phyloP scores from a whole-genome alignment of 768 basidiomycete genomes.

The Leucosporidium scottii region DNA sequence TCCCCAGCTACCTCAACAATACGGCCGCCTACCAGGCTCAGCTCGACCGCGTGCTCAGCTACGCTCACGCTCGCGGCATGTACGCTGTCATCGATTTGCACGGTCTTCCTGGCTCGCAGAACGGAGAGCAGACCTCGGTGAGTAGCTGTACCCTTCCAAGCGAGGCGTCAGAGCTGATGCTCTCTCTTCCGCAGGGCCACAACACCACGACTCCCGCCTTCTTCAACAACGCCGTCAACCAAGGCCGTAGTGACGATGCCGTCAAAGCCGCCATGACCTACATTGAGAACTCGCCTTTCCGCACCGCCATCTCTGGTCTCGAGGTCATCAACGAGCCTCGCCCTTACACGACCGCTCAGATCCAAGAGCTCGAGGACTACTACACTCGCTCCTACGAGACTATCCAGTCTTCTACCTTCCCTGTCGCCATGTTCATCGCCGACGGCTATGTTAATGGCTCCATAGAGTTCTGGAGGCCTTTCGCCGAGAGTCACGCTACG shows the following conservation, averaged over 20 bases:
- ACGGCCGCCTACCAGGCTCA: constrained; percentile 32
- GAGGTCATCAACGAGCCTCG: constrained; percentile 35
- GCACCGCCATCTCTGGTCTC: constrained; percentile 34
- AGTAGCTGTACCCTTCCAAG: background rate
- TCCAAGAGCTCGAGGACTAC: constrained; percentile 27
- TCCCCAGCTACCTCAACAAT: constrained; percentile 31
- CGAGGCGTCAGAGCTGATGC: background rate
- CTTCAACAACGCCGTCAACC: constrained; percentile 29
- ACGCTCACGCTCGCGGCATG: constrained; percentile 31
- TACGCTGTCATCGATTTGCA: constrained; percentile 36
- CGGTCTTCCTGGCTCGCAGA: constrained; percentile 39
- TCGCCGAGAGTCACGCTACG: constrained; percentile 1
- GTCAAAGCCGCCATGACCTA: constrained; percentile 34
- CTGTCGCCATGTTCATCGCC: constrained; percentile 29
- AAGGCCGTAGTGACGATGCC: constrained; percentile 27
- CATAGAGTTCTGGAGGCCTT: background rate
- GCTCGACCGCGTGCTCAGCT: constrained; percentile 31
- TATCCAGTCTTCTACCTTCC: constrained; percentile 13
- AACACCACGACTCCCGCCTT: constrained; percentile 14
- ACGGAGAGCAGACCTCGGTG: constrained; percentile 38
- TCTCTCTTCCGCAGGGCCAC: constrained; percentile 11
- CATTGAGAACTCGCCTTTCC: constrained; percentile 35
- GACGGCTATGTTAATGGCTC: constrained; percentile 5
- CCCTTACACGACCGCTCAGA: constrained; percentile 33
- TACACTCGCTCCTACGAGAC: constrained; percentile 30